A percentile compares a stretch with the other conserved stretches of the same genome.
Evolutionary conservation across 2,329 filamentous ascomycete species (phyloP).

Genomic region (Trichoderma endophyticum): DNA sequence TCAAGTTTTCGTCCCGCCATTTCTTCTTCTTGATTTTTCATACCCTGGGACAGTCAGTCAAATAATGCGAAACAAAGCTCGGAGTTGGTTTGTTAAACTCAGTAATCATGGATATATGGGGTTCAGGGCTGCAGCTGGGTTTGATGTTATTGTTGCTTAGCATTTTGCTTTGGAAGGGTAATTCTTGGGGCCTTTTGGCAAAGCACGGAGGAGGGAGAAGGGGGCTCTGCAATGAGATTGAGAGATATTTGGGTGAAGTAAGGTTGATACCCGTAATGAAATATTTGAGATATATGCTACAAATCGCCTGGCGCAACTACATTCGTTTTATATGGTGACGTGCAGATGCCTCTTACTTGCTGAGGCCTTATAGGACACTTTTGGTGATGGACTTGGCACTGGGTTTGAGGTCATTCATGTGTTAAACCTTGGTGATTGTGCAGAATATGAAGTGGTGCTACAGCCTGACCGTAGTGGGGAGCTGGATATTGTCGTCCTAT

Average conservation of each 20-base stretch:
- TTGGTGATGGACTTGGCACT: not conserved
- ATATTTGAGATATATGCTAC: constrained; percentile 8
- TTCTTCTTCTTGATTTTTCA: constrained; percentile 13
- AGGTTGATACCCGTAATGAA: constrained; percentile 19
- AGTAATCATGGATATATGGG: constrained; percentile 27
- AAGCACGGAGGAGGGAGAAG: not conserved
- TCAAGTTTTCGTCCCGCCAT: not conserved
- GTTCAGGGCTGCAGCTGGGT: constrained; percentile 14
- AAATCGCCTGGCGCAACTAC: not conserved
- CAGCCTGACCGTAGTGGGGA: no score
- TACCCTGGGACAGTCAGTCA: constrained; percentile 16
- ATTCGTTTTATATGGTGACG: not conserved
- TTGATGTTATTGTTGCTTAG: constrained; percentile 9
- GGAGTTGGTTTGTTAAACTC: constrained; percentile 23
- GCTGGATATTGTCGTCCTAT: no score
- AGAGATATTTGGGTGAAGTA: constrained; percentile 6
- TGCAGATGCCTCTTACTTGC: not conserved
- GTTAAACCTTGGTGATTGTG: not conserved
- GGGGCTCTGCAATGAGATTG: constrained; percentile 7
- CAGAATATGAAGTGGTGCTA: not conserved
- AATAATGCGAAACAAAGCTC: constrained; percentile 13
- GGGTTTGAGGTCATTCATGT: not conserved
- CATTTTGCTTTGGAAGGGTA: not conserved
- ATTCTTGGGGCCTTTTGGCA: not conserved
- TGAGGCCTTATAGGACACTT: not conserved